Percentiles rank a stretch among this genome's conserved stretches.
These are phyloP conservation scores for Penstemon eatonii DNA, from an alignment of 257 asterid species.

Conservation along the genomic window DNA sequence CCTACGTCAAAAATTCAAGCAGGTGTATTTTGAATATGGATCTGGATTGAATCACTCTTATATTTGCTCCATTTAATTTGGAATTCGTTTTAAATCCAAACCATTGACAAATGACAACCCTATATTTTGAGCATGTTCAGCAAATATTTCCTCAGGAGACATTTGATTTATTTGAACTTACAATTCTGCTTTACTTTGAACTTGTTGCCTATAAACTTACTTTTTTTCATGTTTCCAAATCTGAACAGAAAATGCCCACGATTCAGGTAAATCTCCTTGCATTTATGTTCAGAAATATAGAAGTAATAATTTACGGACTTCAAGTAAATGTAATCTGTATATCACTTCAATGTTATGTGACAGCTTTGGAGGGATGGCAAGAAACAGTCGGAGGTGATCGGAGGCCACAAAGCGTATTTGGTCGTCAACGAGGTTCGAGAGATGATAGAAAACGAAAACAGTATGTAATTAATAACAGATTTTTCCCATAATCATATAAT, in stretches of 20 bases:
- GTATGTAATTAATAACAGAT: conserved; percentile 28
- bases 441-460: conserved; percentile 66
- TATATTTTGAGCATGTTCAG: background rate
- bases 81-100: too few relatives aligned
- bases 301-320: background rate
- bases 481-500: background rate
- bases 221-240: conserved; percentile 47
- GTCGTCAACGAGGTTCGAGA: conserved; percentile 80
- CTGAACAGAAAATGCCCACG: conserved; percentile 92
- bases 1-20: too few relatives aligned
- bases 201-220: conserved; percentile 11
- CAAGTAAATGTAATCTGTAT: background rate
- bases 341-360: background rate
- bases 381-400: conserved; percentile 84
- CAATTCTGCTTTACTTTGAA: conserved; percentile 11
- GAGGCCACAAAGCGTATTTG: conserved; percentile 77
- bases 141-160: background rate
- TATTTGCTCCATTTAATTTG: too few relatives aligned
- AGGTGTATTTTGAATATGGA: too few relatives aligned
- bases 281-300: background rate
- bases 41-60: too few relatives aligned
- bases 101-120: too few relatives aligned
- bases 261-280: conserved; percentile 61
- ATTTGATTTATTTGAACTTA: conserved; percentile 2
- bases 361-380: conserved; percentile 89